Evolutionary conservation across 306 rosid genomes (phyloP), one percentile per base, ranked within the genome.

Genomic region (Quercus cerris): DNA sequence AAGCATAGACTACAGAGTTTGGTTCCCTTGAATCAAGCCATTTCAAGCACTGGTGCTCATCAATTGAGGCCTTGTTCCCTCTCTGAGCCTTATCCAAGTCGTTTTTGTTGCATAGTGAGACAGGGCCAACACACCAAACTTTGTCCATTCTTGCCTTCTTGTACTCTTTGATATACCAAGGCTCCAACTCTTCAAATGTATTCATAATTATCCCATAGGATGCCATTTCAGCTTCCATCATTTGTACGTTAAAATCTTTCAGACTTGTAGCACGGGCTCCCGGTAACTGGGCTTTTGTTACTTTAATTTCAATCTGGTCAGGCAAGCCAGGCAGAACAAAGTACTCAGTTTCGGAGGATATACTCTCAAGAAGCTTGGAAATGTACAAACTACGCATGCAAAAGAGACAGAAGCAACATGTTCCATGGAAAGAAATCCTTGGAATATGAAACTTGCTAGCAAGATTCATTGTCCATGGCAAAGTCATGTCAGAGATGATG

Each of bases 101-200:
- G 63, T 81, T 76, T 31, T 76, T 58, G 82, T 90, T 89, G 76
- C 71, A 77, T 1, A 83, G 70, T 3, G 83, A 86, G 66, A 70
- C 81, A 2, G 87, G 89, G 9, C 89, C 89, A 12, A 55, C 70
- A 30, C 90, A 89, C 97, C 97, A 93, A 23, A 84, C 76, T 59
- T 84, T 89, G 4, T 55, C 83, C 0, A 78, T 64, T 56, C 59
- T 84, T 5, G 52, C 56, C 70, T 87, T 88, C 73, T 72, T 89
- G 83, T 77, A 93, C 0, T 58, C 91, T 38, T 54, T 31, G 44
- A 79, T 74, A 77, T 85, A 88, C 6, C 54, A 77, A 1, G 83
- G 79, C 81, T 93, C 97, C 75, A 83, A 27, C 46, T 83, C 89
- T 44, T 83, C 87, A 17, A 80, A 83, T 8, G 59, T 75, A n/a